Evolutionary conservation across 164 flowering plant species (phyloP).

Genomic region (Vitis amurensis): DNA sequence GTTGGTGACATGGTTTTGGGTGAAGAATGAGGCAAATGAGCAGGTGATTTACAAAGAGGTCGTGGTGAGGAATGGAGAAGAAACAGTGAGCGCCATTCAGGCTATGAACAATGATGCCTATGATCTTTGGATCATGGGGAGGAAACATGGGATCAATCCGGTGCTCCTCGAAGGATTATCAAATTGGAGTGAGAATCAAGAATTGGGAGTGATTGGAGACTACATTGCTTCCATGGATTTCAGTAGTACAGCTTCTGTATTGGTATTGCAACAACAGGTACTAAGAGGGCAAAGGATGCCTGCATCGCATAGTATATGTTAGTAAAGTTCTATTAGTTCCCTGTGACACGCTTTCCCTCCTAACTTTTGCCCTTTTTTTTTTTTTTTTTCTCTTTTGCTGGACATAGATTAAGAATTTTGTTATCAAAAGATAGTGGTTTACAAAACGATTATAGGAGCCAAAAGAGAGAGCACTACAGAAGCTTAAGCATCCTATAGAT

Average conservation of each 20-base stretch:
- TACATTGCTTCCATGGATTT: conserved; percentile 50
- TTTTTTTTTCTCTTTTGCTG: too few species aligned
- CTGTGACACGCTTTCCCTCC: too few species aligned
- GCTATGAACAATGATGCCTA: conserved; percentile 24
- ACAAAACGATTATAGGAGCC: too few species aligned
- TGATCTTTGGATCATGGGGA: conserved; percentile 58
- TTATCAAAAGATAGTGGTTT: too few species aligned
- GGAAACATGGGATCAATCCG: conserved; percentile 52
- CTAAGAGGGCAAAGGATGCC: conserved; percentile 31
- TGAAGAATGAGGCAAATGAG: conserved; percentile 39
- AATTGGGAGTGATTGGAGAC: conserved; percentile 65
- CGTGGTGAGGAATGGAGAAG: conserved; percentile 56
- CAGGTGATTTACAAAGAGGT: conserved; percentile 51
- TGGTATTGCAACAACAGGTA: conserved; percentile 65
- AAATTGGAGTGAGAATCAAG: conserved; percentile 48
- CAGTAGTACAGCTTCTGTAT: conserved; percentile 37
- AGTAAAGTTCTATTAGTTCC: background rate
- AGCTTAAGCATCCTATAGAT: too few species aligned
- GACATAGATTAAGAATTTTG: too few species aligned
- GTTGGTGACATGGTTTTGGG: conserved; percentile 61
- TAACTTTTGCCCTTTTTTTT: too few species aligned
- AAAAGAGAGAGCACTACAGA: too few species aligned
- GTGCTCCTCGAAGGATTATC: conserved; percentile 42
- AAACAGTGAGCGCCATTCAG: conserved; percentile 45
- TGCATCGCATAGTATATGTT: background rate